phyloP scores from a whole-genome alignment of 495 filamentous ascomycete species.

The Parathielavia appendiculata region DNA sequence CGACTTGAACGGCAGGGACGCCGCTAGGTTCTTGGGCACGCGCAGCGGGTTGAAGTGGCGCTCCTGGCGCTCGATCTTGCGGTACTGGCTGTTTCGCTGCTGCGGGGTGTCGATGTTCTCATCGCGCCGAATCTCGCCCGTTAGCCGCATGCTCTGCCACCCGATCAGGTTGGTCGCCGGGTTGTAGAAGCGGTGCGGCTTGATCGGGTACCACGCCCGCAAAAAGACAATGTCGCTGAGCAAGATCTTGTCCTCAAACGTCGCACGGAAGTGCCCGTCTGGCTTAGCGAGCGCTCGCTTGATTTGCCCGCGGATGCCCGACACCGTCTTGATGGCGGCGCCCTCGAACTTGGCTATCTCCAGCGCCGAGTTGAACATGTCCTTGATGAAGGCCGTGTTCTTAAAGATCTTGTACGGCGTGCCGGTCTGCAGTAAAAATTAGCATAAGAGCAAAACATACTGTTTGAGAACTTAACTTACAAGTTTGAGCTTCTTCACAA shows the following conservation, averaged over 20 bases:
- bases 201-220: conserved; percentile 92
- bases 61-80: conserved; percentile 67
- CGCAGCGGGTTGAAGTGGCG: conserved; percentile 93
- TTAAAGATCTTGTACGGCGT: conserved; percentile 96
- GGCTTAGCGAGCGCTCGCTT: conserved; percentile 87
- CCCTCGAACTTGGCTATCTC: conserved; percentile 99
- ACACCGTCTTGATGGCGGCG: conserved; percentile 89
- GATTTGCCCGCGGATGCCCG: conserved; percentile 92
- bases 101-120: conserved; percentile 70
- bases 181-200: conserved; percentile 93
- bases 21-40: conserved; percentile 77
- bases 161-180: conserved; percentile 86
- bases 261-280: conserved; percentile 90
- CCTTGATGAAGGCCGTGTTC: conserved; percentile 97
- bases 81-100: conserved; percentile 76
- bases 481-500: conserved; percentile 98
- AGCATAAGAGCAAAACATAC: background rate
- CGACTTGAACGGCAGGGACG: conserved; percentile 84
- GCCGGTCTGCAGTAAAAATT: conserved; percentile 23
- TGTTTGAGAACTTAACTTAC: conserved; percentile 14
- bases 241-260: conserved; percentile 96
- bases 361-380: conserved; percentile 90
- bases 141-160: conserved; percentile 88
- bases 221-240: conserved; percentile 96
- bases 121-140: conserved; percentile 83